Base-by-base conservation (phyloP, 306 rosid genomes). In the Oemleria cerasiformis region DNA sequence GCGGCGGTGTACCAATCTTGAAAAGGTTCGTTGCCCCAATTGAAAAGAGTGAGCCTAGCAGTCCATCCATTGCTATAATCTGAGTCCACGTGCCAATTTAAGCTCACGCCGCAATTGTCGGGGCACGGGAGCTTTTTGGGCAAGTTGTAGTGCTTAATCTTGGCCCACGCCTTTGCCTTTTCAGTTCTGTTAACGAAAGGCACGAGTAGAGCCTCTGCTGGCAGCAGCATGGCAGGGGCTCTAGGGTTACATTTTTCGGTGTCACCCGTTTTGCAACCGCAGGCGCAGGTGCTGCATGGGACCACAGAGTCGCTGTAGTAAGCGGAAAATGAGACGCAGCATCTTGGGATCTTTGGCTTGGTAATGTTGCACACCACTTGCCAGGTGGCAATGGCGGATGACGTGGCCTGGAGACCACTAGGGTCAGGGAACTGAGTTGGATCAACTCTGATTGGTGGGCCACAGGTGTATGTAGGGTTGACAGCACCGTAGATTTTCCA, bases 211-310 rank as follows among this genome's bases (percentile, higher is more conserved):
- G 96, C 93, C 0, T 88, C 94, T 0, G 90, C 67, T 0, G 98
- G 96, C 7, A 90, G 80, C 40, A 86, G 86, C 86, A 93, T 8
- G 0, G 88, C 73, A 0, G 25, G n/a, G 7, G 80, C 86, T 1
- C 56, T 63, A 1, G 84, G 49, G 38, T 75, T 82, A 50, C 98
- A 93, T 5, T 80, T 75, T 4, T 20, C 70, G 0, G 80, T 63
- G 5, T 77, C 76, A 0, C 6, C 4, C 2, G 13, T 48, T 6
- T 67, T 9, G 23, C 98, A 93, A 0, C 98, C 96, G 48, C 98
- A 93, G 0, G 98, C 96, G 60, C 98, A 90, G 1, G 98, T 93
- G 72, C 77, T 83, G 72, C 98, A 93, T 0, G 97, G 98, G 21
- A 93, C 84, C 3, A 82, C 89, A 5, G 97, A 88, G 61, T 82